Base-by-base conservation (phyloP, 495 filamentous ascomycete genomes). In the Lichenothelia convexa region DNA sequence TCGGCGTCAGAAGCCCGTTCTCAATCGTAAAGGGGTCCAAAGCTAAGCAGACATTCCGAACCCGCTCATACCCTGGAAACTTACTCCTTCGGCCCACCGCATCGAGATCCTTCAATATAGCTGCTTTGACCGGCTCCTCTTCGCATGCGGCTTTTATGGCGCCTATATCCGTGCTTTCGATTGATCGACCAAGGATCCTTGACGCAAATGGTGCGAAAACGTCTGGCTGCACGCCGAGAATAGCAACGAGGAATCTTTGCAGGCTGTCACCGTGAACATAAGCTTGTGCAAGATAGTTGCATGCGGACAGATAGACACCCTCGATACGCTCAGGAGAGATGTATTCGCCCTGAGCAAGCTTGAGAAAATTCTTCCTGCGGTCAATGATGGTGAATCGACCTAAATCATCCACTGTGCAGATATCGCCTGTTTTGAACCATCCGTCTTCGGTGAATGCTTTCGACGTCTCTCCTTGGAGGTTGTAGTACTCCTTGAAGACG, bases 361-460 rank as follows among this genome's bases (percentile, higher is more conserved):
- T 38, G 35, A 38, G 24, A 21, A 38, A 7, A 23, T 38, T 38
- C 24, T 38, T 38, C 20, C 18, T 30, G 21, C 35, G 35, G 17
- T 38, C 35, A 24, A 38, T 31, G 35, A 38, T 18, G 5, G 5
- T 32, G 24, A 38, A 13, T 13, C 23, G 35, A 18, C 35, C 35
- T 9, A 13, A 9, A 13, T 5, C n/a, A 31, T 38, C 35, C 6
- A 38, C 11, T 24, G 5, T 12, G 24, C 21, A 7, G 21, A 38
- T 31, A 18, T 38, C 35, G 23, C 35, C 35, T 6, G 35, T 38
- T 13, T 23, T 19, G 24, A 38, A 38, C 35, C 35, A 38, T 5
- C 35, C 35, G 35, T 38, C 35, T 38, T 38, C 34, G 11, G 34
- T 34, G 35, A 38, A 38, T 5, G 35, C 35, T 31, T 38, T 38